These are phyloP conservation scores for Salvia miltiorrhiza DNA, from an alignment of 257 asterid species.

Conservation along the genomic window DNA sequence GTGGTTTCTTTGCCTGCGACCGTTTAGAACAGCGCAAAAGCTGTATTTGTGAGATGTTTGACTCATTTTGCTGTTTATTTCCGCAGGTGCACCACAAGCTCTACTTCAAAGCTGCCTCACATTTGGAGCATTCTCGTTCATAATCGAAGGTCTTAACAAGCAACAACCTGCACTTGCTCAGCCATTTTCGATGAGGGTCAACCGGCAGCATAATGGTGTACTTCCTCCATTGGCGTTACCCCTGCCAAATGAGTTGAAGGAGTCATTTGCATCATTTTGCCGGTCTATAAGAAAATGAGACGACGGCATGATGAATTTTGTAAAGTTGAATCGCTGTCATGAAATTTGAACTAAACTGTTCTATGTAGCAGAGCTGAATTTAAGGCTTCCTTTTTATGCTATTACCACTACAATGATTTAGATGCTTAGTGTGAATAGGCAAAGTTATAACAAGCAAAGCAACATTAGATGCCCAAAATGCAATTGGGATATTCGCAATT, in stretches of 20 bases:
- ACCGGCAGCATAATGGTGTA: conserved; percentile 30
- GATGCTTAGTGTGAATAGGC: too few species aligned
- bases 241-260: conserved; percentile 80
- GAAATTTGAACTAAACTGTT: not conserved
- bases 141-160: conserved; percentile 86
- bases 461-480: too few species aligned
- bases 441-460: too few species aligned
- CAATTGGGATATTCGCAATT: too few species aligned
- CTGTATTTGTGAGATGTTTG: not conserved
- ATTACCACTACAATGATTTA: not conserved
- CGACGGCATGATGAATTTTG: not conserved
- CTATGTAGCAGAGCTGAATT: not conserved
- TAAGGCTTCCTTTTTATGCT: not conserved
- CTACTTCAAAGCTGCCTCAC: conserved; percentile 88
- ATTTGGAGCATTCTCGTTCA: conserved; percentile 89
- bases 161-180: conserved; percentile 85
- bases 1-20: not conserved
- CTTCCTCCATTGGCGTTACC: conserved; percentile 86
- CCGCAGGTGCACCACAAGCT: conserved; percentile 91
- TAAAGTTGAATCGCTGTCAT: not conserved
- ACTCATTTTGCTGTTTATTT: conserved; percentile 9
- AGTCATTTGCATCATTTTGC: conserved; percentile 71
- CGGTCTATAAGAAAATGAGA: conserved; percentile 55
- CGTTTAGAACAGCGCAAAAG: too few species aligned
- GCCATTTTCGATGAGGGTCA: conserved; percentile 26